phyloP scores from a whole-genome alignment of 176 grass and related monocot species.

The Rhipidocladum racemiflorum region DNA sequence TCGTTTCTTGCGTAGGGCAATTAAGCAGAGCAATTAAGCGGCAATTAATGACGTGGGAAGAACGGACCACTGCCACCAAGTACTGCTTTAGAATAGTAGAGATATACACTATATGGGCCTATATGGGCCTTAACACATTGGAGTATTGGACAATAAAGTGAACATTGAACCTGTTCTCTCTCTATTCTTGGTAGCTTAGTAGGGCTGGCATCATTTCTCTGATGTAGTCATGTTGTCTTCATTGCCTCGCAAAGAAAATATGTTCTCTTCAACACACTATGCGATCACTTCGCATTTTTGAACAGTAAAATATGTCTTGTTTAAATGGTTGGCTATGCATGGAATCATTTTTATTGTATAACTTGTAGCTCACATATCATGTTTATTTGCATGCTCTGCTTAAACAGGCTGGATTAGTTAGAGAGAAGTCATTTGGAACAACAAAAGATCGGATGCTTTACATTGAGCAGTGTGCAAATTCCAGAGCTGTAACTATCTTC shows the following conservation, averaged over 20 bases:
- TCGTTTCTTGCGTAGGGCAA: too few species aligned
- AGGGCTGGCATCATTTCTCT: background rate
- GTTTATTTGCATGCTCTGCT: constrained; percentile 14
- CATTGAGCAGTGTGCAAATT: constrained; percentile 87
- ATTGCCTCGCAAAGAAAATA: background rate
- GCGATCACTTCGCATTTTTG: background rate
- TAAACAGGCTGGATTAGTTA: constrained; percentile 81
- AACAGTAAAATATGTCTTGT: background rate
- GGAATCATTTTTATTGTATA: background rate
- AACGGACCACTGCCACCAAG: too few species aligned
- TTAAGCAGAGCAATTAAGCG: too few species aligned
- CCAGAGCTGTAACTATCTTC: constrained; percentile 84
- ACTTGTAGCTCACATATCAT: background rate
- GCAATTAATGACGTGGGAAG: too few species aligned
- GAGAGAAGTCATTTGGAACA: constrained; percentile 85
- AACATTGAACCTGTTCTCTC: background rate
- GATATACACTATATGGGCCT: too few species aligned
- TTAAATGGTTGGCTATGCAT: background rate
- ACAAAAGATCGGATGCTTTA: constrained; percentile 86
- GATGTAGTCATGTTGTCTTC: background rate
- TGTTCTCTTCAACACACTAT: background rate
- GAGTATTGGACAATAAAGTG: background rate
- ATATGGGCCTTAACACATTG: too few species aligned
- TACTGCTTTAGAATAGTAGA: too few species aligned
- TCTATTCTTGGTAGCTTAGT: background rate